Evolutionary conservation across 1,284 basidiomycete species (phyloP).

Genomic region (Kalmanozyma brasiliensis): DNA sequence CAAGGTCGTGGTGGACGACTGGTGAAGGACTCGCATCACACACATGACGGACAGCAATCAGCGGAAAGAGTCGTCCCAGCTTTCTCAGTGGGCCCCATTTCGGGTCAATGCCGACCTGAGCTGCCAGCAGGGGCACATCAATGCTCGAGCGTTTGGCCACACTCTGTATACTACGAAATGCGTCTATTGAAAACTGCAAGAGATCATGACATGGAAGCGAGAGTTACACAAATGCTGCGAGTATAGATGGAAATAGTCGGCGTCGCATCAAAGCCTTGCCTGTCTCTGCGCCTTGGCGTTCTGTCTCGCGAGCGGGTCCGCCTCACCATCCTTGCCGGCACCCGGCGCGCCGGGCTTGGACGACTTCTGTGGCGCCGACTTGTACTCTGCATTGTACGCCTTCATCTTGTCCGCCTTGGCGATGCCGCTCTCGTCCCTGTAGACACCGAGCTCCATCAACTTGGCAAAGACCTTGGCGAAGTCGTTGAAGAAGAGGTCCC

Average conservation of each 20-base stretch:
- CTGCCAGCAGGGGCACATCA: too few species aligned
- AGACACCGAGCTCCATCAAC: constrained; percentile 67
- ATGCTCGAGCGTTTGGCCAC: too few species aligned
- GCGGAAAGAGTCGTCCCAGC: too few species aligned
- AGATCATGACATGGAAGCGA: constrained; percentile 3
- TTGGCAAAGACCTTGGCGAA: constrained; percentile 70
- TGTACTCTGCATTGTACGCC: constrained; percentile 57
- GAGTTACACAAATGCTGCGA: constrained; percentile 10
- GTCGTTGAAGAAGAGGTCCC: constrained; percentile 72
- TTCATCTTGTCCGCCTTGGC: constrained; percentile 60
- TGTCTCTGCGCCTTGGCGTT: constrained; percentile 35
- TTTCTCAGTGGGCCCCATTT: too few species aligned
- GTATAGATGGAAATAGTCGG: background rate
- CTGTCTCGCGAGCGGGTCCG: constrained; percentile 36
- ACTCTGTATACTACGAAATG: constrained; percentile 13
- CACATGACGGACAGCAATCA: too few species aligned
- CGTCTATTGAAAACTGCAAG: constrained; percentile 25
- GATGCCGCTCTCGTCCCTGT: constrained; percentile 65
- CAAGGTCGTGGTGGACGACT: constrained; percentile 15
- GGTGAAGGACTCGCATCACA: constrained; percentile 14
- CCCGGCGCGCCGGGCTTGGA: constrained; percentile 36
- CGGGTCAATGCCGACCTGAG: too few species aligned
- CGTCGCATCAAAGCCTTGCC: constrained; percentile 42
- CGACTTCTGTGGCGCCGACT: constrained; percentile 64
- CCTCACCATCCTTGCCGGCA: constrained; percentile 53